phyloP scores from a whole-genome alignment of 225 moss, liverwort and hornwort genomes.

The Asterella californica region DNA sequence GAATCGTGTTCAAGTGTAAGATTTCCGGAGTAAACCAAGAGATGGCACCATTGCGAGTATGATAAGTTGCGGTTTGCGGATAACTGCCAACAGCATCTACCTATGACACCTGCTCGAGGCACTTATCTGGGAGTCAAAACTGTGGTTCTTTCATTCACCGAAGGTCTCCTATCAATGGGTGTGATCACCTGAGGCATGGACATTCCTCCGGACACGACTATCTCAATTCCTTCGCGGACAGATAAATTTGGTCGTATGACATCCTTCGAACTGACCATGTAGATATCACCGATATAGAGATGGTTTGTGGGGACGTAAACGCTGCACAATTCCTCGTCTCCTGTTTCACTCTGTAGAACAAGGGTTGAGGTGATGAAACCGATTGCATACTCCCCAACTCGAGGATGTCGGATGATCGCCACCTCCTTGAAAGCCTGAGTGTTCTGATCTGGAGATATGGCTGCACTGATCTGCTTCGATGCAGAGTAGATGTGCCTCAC shows the following conservation, averaged over 20 bases:
- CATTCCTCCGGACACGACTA: conserved; percentile 94
- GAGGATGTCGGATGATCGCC: conserved; percentile 94
- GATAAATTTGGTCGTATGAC: conserved; percentile 94
- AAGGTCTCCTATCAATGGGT: conserved; percentile 49
- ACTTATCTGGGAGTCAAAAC: neutral
- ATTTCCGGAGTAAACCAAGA: neutral
- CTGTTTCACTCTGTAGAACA: conserved; percentile 61
- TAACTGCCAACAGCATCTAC: neutral
- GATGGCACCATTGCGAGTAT: neutral
- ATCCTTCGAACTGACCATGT: conserved; percentile 83
- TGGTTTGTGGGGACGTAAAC: conserved; percentile 98
- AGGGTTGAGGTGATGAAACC: conserved; percentile 96
- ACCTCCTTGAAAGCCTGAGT: conserved; percentile 99
- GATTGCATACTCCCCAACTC: conserved; percentile 93
- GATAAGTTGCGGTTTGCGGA: neutral
- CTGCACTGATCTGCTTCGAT: conserved; percentile 99
- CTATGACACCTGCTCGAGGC: neutral
- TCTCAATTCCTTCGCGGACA: conserved; percentile 97
- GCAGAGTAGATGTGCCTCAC: conserved; percentile 99
- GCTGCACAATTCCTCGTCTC: conserved; percentile 92
- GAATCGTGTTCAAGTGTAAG: neutral
- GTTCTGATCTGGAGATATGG: conserved; percentile 99
- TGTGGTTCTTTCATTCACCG: neutral
- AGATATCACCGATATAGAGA: conserved; percentile 96
- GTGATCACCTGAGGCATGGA: conserved; percentile 93